Conservation (phyloP, 1,139 yeast species). For the Ashbya aceris region DNA sequence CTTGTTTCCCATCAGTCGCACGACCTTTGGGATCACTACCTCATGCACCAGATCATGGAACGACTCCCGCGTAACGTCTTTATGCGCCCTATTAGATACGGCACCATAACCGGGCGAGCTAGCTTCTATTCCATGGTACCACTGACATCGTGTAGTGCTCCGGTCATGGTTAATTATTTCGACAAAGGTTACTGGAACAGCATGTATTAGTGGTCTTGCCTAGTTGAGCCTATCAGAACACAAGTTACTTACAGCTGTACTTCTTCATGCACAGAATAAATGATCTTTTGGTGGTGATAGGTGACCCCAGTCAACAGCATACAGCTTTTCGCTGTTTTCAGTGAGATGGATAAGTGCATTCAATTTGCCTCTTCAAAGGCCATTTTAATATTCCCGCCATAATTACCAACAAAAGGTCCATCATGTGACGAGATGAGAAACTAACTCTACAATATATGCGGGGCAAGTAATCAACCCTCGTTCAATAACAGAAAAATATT, state of each 20-base stretch:
- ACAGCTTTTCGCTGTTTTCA: too few relatives aligned
- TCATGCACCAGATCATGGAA: slow-evolving; percentile 24
- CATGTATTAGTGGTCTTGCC: slow-evolving; percentile 1
- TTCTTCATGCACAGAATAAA: slow-evolving; percentile 3
- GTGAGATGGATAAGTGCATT: too few relatives aligned
- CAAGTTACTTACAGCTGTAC: slow-evolving; percentile 6
- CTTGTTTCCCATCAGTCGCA: slow-evolving; percentile 25
- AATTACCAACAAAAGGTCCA: too few relatives aligned
- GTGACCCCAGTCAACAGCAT: too few relatives aligned
- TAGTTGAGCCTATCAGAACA: background rate
- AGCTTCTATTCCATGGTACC: background rate
- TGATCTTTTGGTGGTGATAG: too few relatives aligned
- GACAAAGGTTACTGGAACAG: slow-evolving; percentile 17
- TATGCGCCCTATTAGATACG: slow-evolving; percentile 10
- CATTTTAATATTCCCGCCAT: too few relatives aligned
- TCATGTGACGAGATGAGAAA: too few relatives aligned
- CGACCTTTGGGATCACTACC: slow-evolving; percentile 27
- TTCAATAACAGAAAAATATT: too few relatives aligned
- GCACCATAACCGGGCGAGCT: slow-evolving; percentile 14
- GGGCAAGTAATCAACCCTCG: too few relatives aligned
- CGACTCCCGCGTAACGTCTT: slow-evolving; percentile 16
- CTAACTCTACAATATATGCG: too few relatives aligned
- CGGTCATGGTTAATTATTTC: slow-evolving; percentile 19
- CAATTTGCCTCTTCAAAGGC: too few relatives aligned
- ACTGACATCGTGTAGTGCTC: slow-evolving; percentile 6